These are phyloP conservation scores for Citrullus mucosospermus DNA, from an alignment of 306 rosid species.

Conservation along the genomic window DNA sequence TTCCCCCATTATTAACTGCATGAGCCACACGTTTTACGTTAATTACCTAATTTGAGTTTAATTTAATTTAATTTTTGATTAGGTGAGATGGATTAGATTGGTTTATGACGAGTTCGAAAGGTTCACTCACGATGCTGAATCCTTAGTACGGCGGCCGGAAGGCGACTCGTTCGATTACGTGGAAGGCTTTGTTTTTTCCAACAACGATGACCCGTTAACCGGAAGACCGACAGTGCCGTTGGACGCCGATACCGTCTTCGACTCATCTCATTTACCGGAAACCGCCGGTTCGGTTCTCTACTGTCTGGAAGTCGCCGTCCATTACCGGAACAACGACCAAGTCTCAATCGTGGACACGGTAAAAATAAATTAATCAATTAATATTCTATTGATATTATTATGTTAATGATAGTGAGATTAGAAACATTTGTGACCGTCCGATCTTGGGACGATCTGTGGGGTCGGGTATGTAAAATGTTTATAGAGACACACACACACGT, in stretches of 20 bases:
- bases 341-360: slow-evolving; percentile 53
- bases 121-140: slow-evolving; percentile 63
- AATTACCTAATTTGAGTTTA: slow-evolving; percentile 1
- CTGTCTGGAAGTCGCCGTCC: slow-evolving; percentile 77
- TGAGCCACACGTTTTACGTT: slow-evolving; percentile 16
- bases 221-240: slow-evolving; percentile 69
- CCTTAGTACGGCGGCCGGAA: slow-evolving; percentile 43
- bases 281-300: slow-evolving; percentile 63
- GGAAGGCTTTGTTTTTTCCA: slow-evolving; percentile 82
- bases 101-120: slow-evolving; percentile 65
- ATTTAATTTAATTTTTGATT: slow-evolving; percentile 1
- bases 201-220: slow-evolving; percentile 51
- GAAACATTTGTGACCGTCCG: not conserved
- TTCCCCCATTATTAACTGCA: not conserved
- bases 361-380: slow-evolving; percentile 4
- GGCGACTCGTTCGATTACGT: slow-evolving; percentile 79
- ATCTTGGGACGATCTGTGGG: not conserved
- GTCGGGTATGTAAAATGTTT: not conserved
- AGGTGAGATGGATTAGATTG: slow-evolving; percentile 93
- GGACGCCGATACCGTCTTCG: slow-evolving; percentile 28
- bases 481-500: not conserved
- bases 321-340: slow-evolving; percentile 30
- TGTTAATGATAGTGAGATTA: not conserved
- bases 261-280: slow-evolving; percentile 30
- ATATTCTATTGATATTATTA: not conserved